Percentiles rank a stretch among this genome's conserved stretches.
Conservation (phyloP, 176 grass and related monocot species). For the Eragrostis curvula region DNA sequence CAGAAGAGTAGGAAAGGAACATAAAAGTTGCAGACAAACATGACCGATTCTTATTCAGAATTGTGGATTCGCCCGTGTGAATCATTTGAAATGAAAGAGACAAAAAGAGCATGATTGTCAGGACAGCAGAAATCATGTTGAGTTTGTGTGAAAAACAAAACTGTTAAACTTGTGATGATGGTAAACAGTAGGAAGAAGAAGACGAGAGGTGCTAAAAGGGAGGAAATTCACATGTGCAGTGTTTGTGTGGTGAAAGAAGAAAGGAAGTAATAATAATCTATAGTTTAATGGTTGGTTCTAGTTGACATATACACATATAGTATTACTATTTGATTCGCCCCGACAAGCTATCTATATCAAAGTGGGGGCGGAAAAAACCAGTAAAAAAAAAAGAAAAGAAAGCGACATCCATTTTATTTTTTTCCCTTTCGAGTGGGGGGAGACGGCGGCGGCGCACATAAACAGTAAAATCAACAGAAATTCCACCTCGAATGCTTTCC, state of each 20-base stretch:
- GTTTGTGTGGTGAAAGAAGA: background rate
- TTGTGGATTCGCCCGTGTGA: background rate
- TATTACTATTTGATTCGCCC: slow-evolving; percentile 11
- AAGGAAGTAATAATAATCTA: background rate
- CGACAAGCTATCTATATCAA: slow-evolving; percentile 38
- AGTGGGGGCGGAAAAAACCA: background rate
- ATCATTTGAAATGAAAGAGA: background rate
- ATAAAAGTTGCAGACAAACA: slow-evolving; percentile 26
- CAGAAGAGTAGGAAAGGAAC: slow-evolving; percentile 7
- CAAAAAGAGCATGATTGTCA: too few relatives aligned
- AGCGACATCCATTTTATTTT: slow-evolving; percentile 17
- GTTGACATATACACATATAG: background rate
- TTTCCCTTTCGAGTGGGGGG: background rate
- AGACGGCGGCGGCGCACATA: slow-evolving; percentile 18
- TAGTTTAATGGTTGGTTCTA: background rate
- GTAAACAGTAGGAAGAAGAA: background rate
- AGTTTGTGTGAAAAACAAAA: background rate
- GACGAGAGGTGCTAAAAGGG: too few relatives aligned
- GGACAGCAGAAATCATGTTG: background rate
- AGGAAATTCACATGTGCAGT: background rate
- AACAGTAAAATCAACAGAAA: background rate
- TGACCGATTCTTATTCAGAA: slow-evolving; percentile 26
- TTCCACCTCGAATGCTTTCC: background rate
- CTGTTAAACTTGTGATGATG: background rate
- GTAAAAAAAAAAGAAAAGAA: background rate